Base-by-base conservation (phyloP, 495 filamentous ascomycete species). In the Aspergillus carlsbadensis region DNA sequence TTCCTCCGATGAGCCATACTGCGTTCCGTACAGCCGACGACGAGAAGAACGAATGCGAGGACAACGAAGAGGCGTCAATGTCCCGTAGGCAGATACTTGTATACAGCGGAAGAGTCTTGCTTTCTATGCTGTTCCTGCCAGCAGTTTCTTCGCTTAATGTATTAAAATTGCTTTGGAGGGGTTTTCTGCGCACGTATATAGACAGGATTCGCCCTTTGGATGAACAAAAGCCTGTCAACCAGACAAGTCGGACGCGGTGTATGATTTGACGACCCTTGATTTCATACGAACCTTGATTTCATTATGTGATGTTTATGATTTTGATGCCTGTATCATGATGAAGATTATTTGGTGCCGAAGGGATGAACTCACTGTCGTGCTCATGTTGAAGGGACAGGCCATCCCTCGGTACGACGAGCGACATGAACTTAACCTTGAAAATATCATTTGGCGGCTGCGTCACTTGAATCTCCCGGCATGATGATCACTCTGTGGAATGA, bases 1-100 rank as follows among this genome's bases (percentile, higher is more conserved):
- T 0, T 77, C 73, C 10, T 63, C 73, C 3, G 74, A 78, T 59
- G 75, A 78, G 54, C 75, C 75, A 41, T 77, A 72, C 47, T 78
- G 66, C 49, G 74, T 70, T 34, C 70, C 69, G 24, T 78, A 78
- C 68, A 78, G 71, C 64, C 72, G 70, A 14, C 56, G 75, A 51
- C 54, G 75, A 15, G 75, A 78, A 50, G 68, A 74, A 52, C 67
- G 75, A 59, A 66, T 73, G 70, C 62, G 75, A 29, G 68, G 70
- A 5, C 71, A 73, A 55, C 60, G 67, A 39, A 60, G 70, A 48
- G 71, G 75, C 20, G 62, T 74, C 15, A 70, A 70, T 53, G 68
- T 74, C 48, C 64, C 66, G 7, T 57, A 50, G 21, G 33, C 22
- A n/a, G 24, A 11, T 34, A 20, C 31, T n/a, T n/a, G 24, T 13